Evolutionary conservation across 306 rosid genomes (phyloP), one percentile per base, ranked within the genome.

Genomic region (Cercis canadensis): DNA sequence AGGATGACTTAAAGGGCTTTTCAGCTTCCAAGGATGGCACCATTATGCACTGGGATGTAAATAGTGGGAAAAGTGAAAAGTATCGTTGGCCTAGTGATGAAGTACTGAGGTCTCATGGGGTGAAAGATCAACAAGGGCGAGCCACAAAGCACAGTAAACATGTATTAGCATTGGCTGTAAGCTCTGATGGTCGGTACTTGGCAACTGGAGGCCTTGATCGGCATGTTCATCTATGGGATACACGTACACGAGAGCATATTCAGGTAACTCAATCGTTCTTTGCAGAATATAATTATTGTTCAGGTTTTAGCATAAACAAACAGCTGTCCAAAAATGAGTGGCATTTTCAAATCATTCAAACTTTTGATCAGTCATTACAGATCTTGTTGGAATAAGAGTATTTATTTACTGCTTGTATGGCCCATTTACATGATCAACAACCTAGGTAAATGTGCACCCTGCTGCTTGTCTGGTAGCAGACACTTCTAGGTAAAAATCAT

Each of bases 181-280:
- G 97, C 69, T 89, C 99, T 1, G 99, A 94, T 73, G 90, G 96
- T 54, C 88, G 95, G 39, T 94, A 91, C 83, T 87, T 94, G 81
- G 87, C 96, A 1, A 86, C 88, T 18, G 99, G 97, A 10, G 99
- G 99, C 21, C 84, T 88, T 47, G 99, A 94, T 69, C 92, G 96
- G n/a, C 99, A 94, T 77, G 62, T 94, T 78, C 99, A 94, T 89
- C 61, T 94, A 64, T 94, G 99, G 99, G 99, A 94, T 82, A 86
- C 91, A 7, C 91, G 99, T 41, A 84, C 96, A 36, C 72, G 92
- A 64, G 91, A 86, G 72, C 97, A 94, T 87, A 62, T 94, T 78
- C 91, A 87, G 98, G 98, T 94, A 57, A 45, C 46, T 69, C 21
- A 50, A 17, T 13, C 13, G 7, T 24, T 24, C 29, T 24, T 24